Conservation (phyloP, 805 yeast genomes). For the Ascoidea tarda region DNA sequence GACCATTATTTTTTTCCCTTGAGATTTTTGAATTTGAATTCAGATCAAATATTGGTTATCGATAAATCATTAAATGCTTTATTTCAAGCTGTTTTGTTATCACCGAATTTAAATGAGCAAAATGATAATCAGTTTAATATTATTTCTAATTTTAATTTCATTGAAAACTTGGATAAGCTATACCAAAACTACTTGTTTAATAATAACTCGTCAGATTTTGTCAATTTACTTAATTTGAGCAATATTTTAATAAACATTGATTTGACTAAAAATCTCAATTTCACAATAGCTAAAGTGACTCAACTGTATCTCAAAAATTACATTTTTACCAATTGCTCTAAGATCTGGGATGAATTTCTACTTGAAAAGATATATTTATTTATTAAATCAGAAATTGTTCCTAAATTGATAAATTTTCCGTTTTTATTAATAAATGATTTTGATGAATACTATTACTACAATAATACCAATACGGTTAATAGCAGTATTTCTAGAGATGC, state of each 20-base stretch:
- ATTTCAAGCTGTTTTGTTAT: not conserved
- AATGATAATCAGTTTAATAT: not conserved
- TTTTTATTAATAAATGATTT: not conserved
- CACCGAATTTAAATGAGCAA: not conserved
- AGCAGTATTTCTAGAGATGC: not conserved
- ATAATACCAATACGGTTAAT: too few relatives aligned
- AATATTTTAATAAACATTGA: not conserved
- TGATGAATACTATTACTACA: not conserved
- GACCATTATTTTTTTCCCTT: not conserved
- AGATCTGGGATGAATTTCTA: not conserved
- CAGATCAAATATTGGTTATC: not conserved
- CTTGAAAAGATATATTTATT: not conserved
- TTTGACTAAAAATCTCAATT: not conserved
- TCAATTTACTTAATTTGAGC: not conserved
- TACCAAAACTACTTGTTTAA: not conserved
- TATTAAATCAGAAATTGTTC: not conserved
- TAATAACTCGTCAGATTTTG: not conserved
- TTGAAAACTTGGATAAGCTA: slow-evolving; percentile 1
- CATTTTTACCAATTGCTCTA: not conserved
- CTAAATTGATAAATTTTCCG: not conserved
- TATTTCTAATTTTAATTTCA: not conserved
- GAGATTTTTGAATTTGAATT: not conserved
- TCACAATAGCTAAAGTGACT: not conserved
- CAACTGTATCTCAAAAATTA: not conserved
- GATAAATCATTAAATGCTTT: slow-evolving; percentile 1